Evolutionary conservation across 1,139 yeast species (phyloP).

Genomic region (Trichomonascaceae sp.): DNA sequence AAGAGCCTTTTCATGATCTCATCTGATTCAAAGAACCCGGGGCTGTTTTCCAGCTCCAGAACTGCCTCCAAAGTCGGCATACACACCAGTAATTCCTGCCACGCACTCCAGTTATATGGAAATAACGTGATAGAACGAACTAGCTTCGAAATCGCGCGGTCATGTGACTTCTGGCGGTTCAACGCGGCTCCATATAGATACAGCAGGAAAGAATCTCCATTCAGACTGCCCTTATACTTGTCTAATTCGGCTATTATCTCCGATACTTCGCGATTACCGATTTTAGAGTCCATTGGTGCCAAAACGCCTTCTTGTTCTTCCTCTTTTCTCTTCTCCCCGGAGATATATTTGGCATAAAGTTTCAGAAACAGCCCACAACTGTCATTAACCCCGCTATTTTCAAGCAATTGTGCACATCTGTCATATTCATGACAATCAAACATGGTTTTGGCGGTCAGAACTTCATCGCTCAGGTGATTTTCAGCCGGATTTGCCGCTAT

Average conservation of each 20-base stretch:
- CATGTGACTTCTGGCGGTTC: constrained; percentile 53
- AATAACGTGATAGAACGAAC: constrained; percentile 54
- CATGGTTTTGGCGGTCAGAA: constrained; percentile 59
- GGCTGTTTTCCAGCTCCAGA: constrained; percentile 1
- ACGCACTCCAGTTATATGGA: constrained; percentile 91
- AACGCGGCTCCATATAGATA: constrained; percentile 60
- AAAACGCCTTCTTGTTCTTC: constrained; percentile 68
- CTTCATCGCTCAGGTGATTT: neutral
- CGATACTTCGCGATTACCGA: constrained; percentile 32
- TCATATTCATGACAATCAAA: constrained; percentile 85
- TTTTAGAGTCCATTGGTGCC: constrained; percentile 38
- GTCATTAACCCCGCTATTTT: constrained; percentile 39
- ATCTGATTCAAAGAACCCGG: constrained; percentile 20
- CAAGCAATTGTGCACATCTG: constrained; percentile 59
- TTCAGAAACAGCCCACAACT: constrained; percentile 55
- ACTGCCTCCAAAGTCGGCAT: constrained; percentile 55
- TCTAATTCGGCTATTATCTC: constrained; percentile 31
- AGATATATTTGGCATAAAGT: constrained; percentile 61
- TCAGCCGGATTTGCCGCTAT: constrained; percentile 9
- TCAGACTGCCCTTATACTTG: constrained; percentile 12
- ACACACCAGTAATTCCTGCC: constrained; percentile 75
- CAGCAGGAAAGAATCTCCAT: constrained; percentile 53
- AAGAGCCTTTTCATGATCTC: constrained; percentile 51
- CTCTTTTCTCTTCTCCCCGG: constrained; percentile 68
- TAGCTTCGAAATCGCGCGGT: constrained; percentile 54